Percentiles rank a stretch among this genome's conserved stretches.
Conservation (phyloP, 2,329 filamentous ascomycete species). For the Cladophialophora psammophila region DNA sequence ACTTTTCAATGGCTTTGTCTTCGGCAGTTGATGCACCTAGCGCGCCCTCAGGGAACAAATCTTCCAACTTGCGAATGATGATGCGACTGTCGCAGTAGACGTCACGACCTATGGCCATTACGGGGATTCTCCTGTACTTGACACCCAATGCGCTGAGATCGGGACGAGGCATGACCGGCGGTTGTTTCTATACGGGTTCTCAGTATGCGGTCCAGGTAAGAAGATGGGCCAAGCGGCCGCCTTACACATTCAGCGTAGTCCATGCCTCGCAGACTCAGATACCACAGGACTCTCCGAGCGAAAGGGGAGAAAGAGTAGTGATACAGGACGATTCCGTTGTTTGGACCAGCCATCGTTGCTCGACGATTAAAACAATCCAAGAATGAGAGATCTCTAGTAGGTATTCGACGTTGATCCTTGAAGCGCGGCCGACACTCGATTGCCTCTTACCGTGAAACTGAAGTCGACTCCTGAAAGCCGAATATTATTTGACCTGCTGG, state of each 20-base stretch:
- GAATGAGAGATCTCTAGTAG: not conserved
- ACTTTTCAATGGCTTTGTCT: slow-evolving; percentile 58
- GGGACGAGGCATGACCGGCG: slow-evolving; percentile 69
- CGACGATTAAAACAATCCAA: not conserved
- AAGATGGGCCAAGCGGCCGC: slow-evolving; percentile 30
- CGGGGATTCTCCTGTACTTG: slow-evolving; percentile 72
- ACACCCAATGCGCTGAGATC: slow-evolving; percentile 69
- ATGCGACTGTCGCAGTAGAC: slow-evolving; percentile 75
- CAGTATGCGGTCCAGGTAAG: not conserved
- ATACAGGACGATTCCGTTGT: slow-evolving; percentile 56
- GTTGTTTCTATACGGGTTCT: slow-evolving; percentile 65
- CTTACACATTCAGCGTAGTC: slow-evolving; percentile 72
- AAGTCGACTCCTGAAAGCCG: not conserved
- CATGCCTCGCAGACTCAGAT: slow-evolving; percentile 70
- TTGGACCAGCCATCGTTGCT: slow-evolving; percentile 31
- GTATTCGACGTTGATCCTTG: not conserved
- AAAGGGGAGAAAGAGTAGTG: slow-evolving; percentile 73
- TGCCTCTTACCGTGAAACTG: not conserved
- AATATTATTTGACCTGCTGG: not conserved
- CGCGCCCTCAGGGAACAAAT: slow-evolving; percentile 57
- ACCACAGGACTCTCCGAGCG: slow-evolving; percentile 70
- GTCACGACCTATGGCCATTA: slow-evolving; percentile 70
- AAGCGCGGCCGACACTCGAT: not conserved
- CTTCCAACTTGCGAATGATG: slow-evolving; percentile 67
- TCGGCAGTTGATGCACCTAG: slow-evolving; percentile 51